phyloP scores from a whole-genome alignment of 352 stramenopile species.

The Thalassiosira hispida region DNA sequence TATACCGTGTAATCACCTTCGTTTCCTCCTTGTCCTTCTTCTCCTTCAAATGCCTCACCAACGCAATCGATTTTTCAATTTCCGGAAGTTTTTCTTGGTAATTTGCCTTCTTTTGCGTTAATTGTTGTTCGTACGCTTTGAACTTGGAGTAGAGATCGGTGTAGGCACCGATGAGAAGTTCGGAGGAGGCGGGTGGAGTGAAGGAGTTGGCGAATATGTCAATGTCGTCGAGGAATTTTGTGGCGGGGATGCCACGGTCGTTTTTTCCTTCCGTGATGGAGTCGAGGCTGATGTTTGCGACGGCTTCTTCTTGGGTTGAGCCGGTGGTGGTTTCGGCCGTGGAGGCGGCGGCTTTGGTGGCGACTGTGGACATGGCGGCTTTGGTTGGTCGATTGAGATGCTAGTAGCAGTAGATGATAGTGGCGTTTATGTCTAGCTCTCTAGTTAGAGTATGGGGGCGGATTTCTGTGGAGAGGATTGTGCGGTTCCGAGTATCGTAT shows the following conservation, averaged over 20 bases:
- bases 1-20: slow-evolving; percentile 92
- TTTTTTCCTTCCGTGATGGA: slow-evolving; percentile 81
- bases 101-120: slow-evolving; percentile 57
- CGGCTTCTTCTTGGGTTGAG: slow-evolving; percentile 3
- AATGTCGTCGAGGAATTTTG: slow-evolving; percentile 85
- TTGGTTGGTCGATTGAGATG: too few species aligned
- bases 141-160: slow-evolving; percentile 84
- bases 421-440: too few species aligned
- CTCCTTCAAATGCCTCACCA: slow-evolving; percentile 86
- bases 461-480: too few species aligned
- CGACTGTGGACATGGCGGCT: neutral
- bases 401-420: too few species aligned
- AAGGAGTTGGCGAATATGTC: slow-evolving; percentile 74
- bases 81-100: slow-evolving; percentile 86
- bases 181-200: slow-evolving; percentile 69
- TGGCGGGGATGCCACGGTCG: slow-evolving; percentile 68
- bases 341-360: neutral
- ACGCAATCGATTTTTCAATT: slow-evolving; percentile 84
- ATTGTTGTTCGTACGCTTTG: slow-evolving; percentile 75
- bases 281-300: slow-evolving; percentile 66
- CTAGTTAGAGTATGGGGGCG: too few species aligned
- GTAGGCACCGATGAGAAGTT: slow-evolving; percentile 85
- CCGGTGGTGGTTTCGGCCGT: neutral
- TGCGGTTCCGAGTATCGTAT: too few species aligned
- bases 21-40: slow-evolving; percentile 84